These are phyloP conservation scores for Fusarium chlamydosporum DNA, from an alignment of 2,329 filamentous ascomycete species.

Conservation along the genomic window DNA sequence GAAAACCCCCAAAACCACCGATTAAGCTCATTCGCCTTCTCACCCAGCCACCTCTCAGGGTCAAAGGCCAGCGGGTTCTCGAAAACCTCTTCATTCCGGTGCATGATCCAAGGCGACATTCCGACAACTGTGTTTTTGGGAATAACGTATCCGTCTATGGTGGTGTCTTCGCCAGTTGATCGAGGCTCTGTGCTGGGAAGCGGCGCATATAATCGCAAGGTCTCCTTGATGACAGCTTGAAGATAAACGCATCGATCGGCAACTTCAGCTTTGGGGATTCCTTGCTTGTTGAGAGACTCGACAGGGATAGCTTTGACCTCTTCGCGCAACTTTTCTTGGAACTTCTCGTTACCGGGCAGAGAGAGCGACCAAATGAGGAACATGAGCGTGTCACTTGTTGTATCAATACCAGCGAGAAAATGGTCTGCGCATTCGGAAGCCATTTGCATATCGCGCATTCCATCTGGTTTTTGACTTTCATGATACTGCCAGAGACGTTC, in stretches of 20 bases:
- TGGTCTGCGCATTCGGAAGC: slow-evolving; percentile 69
- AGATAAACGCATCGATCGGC: slow-evolving; percentile 60
- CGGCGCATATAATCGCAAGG: slow-evolving; percentile 64
- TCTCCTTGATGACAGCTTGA: slow-evolving; percentile 66
- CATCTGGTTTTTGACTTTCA: slow-evolving; percentile 43
- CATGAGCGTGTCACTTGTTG: slow-evolving; percentile 66
- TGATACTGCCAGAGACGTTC: slow-evolving; percentile 56
- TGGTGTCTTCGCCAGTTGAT: slow-evolving; percentile 43
- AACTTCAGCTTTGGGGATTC: slow-evolving; percentile 54
- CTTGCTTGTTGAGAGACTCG: slow-evolving; percentile 37
- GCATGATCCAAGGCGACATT: slow-evolving; percentile 49
- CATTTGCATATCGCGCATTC: slow-evolving; percentile 61
- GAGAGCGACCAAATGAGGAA: slow-evolving; percentile 66
- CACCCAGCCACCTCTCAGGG: slow-evolving; percentile 49
- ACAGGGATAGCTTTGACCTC: slow-evolving; percentile 57
- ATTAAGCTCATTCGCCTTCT: slow-evolving; percentile 37
- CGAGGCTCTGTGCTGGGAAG: slow-evolving; percentile 67
- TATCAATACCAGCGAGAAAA: slow-evolving; percentile 67
- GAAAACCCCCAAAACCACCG: slow-evolving; percentile 49
- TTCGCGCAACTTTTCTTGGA: slow-evolving; percentile 61
- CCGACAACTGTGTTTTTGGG: slow-evolving; percentile 48
- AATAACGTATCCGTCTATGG: slow-evolving; percentile 46
- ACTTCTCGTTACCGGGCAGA: slow-evolving; percentile 56
- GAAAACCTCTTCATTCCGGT: slow-evolving; percentile 48
- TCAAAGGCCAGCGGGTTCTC: slow-evolving; percentile 46